These are phyloP conservation scores for Plectosphaerella plurivora DNA, from an alignment of 2,329 filamentous ascomycete species.

Conservation along the genomic window DNA sequence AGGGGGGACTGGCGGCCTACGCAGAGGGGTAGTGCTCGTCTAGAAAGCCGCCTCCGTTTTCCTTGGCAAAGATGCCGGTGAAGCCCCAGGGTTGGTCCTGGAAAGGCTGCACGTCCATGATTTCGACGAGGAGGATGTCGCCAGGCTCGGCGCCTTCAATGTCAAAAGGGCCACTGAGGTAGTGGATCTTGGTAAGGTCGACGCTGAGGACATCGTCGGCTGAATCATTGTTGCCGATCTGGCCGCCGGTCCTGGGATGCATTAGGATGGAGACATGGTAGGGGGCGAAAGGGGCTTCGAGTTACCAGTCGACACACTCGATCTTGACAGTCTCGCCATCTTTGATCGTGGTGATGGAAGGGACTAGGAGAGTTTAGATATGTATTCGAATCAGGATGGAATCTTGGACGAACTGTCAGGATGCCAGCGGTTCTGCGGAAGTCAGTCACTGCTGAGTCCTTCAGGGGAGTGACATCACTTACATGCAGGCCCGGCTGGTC, in stretches of 20 bases:
- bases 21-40: conserved; percentile 83
- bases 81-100: conserved; percentile 87
- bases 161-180: conserved; percentile 85
- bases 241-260: conserved; percentile 59
- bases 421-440: conserved; percentile 78
- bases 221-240: conserved; percentile 83
- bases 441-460: neutral
- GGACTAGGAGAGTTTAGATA: conserved; percentile 49
- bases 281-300: conserved; percentile 8
- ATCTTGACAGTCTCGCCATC: conserved; percentile 89
- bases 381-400: neutral
- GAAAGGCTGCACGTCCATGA: conserved; percentile 88
- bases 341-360: conserved; percentile 66
- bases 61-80: conserved; percentile 72
- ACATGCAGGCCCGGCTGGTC: conserved; percentile 70
- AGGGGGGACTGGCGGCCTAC: conserved; percentile 36
- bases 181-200: conserved; percentile 80
- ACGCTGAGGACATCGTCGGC: conserved; percentile 86
- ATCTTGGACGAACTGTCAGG: conserved; percentile 64
- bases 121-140: conserved; percentile 81
- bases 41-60: conserved; percentile 84
- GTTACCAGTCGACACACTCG: conserved; percentile 82
- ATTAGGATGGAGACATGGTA: neutral
- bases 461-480: too few species aligned
- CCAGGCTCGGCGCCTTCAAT: conserved; percentile 80